Evolutionary conservation across 306 rosid genomes (phyloP), one percentile per base, ranked within the genome.

Genomic region (Pyrus pyrifolia): DNA sequence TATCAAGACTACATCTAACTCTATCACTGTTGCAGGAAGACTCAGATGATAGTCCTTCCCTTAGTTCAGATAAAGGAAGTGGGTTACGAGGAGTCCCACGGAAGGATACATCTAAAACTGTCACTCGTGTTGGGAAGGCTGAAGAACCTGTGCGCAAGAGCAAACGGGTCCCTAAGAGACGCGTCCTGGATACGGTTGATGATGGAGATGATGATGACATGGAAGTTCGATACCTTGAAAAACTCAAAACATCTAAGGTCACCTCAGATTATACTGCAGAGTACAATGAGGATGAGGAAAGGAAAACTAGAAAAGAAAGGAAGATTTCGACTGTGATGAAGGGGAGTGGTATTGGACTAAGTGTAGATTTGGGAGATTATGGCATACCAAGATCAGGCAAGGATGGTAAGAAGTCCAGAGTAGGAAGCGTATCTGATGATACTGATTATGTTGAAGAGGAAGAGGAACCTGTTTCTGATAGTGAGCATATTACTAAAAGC

Each of bases 381-480:
- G 78, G 73, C 69, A 73, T 49, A 6, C 68, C 83, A 59, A 64
- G 79, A 64, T 70, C 74, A 11, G 60, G 76, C 30, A 81, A 74
- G 76, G 86, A 87, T 59, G 65, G 77, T 61, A 84, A 74, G 83
- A 87, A 74, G 80, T 66, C 80, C 25, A 78, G 81, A 57, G 72
- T 72, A 2, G 83, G 72, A 70, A 80, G 76, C 61, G 46, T 70
- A 45, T 72, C 30, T 72, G 81, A 78, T 65, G 87, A 80, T 55
- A 73, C 63, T 12, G 85, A 82, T 75, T 80, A 84, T 76, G 53
- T 49, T 49, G 68, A 72, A 35, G 87, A 76, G 66, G 84, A 81
- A 44, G 87, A 81, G 12, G 87, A 82, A 33, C 77, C 76, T 40
- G 70, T 70, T 60, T 83, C 91, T 51, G 82, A 87, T 78, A 77